Percentiles rank a stretch among this genome's conserved stretches.
phyloP scores from a whole-genome alignment of 2,329 filamentous ascomycete genomes.

The Sporothrix brasiliensis region DNA sequence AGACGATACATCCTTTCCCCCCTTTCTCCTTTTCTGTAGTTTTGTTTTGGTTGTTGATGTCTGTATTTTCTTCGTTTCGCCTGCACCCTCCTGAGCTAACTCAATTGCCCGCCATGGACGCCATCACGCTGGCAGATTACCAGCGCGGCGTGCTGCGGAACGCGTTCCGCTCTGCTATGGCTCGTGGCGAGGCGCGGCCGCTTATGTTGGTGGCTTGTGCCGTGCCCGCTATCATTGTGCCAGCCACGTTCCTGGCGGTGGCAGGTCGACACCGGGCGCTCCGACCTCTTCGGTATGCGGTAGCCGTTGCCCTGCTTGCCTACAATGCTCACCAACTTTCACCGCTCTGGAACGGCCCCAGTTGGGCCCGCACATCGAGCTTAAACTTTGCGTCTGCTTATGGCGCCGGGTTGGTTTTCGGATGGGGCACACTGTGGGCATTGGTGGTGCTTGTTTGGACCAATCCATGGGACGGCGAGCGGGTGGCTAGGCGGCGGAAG shows the following conservation, averaged over 20 bases:
- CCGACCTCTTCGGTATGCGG: slow-evolving; percentile 50
- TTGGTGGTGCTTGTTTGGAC: slow-evolving; percentile 57
- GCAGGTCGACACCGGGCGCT: slow-evolving; percentile 47
- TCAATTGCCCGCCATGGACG: slow-evolving; percentile 9
- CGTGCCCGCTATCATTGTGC: slow-evolving; percentile 53
- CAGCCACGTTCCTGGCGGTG: slow-evolving; percentile 58
- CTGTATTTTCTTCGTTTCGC: background rate
- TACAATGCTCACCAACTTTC: slow-evolving; percentile 49
- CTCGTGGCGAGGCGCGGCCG: slow-evolving; percentile 41
- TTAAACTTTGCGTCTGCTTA: slow-evolving; percentile 57
- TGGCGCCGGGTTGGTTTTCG: slow-evolving; percentile 52
- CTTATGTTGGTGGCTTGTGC: slow-evolving; percentile 58
- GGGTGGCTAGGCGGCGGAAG: slow-evolving; percentile 45
- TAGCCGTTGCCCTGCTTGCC: slow-evolving; percentile 49
- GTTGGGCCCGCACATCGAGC: slow-evolving; percentile 47
- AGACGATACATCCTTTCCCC: background rate
- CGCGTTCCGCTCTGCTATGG: slow-evolving; percentile 31
- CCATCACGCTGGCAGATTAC: slow-evolving; percentile 33
- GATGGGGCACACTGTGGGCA: slow-evolving; percentile 56
- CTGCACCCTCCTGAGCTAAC: too few species aligned
- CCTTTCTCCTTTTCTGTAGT: background rate
- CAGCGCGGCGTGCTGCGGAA: slow-evolving; percentile 33
- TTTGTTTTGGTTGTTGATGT: background rate
- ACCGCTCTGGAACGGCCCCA: background rate
- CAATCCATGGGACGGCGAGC: slow-evolving; percentile 57